Base-by-base conservation (phyloP, 192 early-diverging fungal genomes). In the Linnemannia exigua region DNA sequence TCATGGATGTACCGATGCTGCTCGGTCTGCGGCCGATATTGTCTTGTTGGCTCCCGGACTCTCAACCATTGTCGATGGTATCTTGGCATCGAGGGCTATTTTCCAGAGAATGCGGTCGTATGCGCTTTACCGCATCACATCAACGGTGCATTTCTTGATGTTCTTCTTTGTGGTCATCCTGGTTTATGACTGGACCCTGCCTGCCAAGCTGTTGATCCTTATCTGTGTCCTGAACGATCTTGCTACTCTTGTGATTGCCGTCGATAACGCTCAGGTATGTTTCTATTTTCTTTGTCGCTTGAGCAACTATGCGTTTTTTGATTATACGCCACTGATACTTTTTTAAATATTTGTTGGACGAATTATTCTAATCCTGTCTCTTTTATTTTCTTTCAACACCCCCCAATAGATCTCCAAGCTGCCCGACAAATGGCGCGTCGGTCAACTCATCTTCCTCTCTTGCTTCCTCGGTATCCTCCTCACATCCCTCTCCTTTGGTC, bases 101-200 rank as follows among this genome's bases (percentile, higher is more conserved):
- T 95, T 95, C 85, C 94, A 95, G 68, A 89, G 95, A 41, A 92
- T 95, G 87, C 89, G 93, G 17, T 92, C 91, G 7, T 95, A 95
- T 77, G 92, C 94, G 17, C 66, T 95, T 17, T 93, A 95, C 84
- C 90, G 95, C 80, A 95, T 96, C 70, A 90, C 95, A 41, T 95
- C 94, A 7, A 96, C 94, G 47, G 93, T 95, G 66, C 95, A 95
- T 78, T 95, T 95, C 77, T 81, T 95, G 80, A 75, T 95, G 17
- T 95, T 95, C 82, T 95, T 95, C 90, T 95, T 95, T 89, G 87
- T 95, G 19, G 88, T 94, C 17, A 89, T 94, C 63, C 79, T 94
- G 15, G 89, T 88, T 5, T 91, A 89, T 70, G 89, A 94, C 63
- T 95, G 94, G 92, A 87, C 88, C 41, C 87, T 95, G 74, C 93